Conservation (phyloP, 2,329 filamentous ascomycete species). For the Talaromyces sp. region DNA sequence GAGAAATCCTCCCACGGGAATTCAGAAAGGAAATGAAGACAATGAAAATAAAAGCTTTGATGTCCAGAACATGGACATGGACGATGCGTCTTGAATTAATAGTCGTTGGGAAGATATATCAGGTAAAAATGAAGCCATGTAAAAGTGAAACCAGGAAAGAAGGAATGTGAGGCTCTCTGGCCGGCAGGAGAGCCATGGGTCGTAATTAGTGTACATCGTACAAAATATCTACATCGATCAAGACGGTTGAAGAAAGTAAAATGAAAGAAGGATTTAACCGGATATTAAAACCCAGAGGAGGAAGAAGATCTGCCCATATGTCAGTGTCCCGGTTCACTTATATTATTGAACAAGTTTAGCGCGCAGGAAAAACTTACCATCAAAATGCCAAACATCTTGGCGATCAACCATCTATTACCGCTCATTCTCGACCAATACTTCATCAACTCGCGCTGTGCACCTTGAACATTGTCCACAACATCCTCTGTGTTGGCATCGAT, state of each 20-base stretch:
- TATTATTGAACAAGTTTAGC: background rate
- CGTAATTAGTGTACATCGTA: slow-evolving; percentile 5
- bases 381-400: slow-evolving; percentile 73
- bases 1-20: background rate
- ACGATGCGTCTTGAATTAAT: background rate
- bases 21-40: background rate
- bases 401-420: slow-evolving; percentile 91
- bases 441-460: slow-evolving; percentile 87
- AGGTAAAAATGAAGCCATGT: background rate
- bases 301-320: slow-evolving; percentile 15
- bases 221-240: slow-evolving; percentile 4
- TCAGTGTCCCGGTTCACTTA: background rate
- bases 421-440: slow-evolving; percentile 96
- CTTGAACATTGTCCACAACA: slow-evolving; percentile 96
- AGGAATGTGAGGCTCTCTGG: background rate
- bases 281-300: slow-evolving; percentile 66
- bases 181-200: background rate
- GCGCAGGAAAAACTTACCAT: slow-evolving; percentile 51
- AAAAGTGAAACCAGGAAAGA: background rate
- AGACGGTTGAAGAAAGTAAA: background rate
- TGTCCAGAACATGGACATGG: background rate
- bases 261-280: slow-evolving; percentile 10
- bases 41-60: background rate
- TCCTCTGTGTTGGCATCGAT: slow-evolving; percentile 98
- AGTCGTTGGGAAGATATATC: background rate